These are phyloP conservation scores for Eremothecium gossypii DNA, from an alignment of 1,139 yeast genomes.

Conservation along the genomic window DNA sequence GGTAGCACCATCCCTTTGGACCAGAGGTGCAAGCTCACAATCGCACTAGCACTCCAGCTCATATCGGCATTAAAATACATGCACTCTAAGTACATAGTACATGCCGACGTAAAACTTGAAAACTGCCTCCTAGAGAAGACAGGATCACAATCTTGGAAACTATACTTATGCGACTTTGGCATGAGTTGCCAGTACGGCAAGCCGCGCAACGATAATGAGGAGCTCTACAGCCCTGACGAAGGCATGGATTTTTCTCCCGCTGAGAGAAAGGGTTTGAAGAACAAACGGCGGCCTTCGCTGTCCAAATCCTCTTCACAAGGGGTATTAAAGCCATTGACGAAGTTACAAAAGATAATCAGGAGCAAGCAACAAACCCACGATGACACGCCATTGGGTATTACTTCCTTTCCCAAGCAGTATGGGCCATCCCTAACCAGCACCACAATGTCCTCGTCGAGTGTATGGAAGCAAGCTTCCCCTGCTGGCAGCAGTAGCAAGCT, in stretches of 20 bases:
- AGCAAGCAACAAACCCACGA: conserved; percentile 27
- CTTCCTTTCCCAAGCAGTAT: conserved; percentile 18
- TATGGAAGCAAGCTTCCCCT: conserved; percentile 1
- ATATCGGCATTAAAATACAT: conserved; percentile 57
- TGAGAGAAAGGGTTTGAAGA: conserved; percentile 7
- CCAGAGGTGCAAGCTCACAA: conserved; percentile 34
- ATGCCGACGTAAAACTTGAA: conserved; percentile 84
- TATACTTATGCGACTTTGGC: conserved; percentile 79
- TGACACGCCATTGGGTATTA: conserved; percentile 27
- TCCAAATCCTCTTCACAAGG: conserved; percentile 40
- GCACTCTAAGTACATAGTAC: conserved; percentile 68
- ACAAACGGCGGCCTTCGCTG: conserved; percentile 26
- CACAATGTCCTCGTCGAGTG: conserved; percentile 4
- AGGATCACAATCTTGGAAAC: conserved; percentile 33
- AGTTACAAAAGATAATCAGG: conserved; percentile 18
- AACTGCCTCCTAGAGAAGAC: conserved; percentile 50
- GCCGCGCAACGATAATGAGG: conserved; percentile 28
- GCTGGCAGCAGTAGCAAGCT: not conserved
- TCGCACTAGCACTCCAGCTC: conserved; percentile 36
- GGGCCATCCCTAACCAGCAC: conserved; percentile 29
- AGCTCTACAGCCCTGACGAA: conserved; percentile 8
- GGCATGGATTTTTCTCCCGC: conserved; percentile 9
- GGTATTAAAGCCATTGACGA: conserved; percentile 9
- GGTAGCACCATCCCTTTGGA: conserved; percentile 18
- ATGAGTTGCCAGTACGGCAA: conserved; percentile 40